Evolutionary conservation across 371 early-diverging fungal species (phyloP), one percentile per base, ranked within the genome.

Genomic region (Amoeboaphelidium protococcarum): DNA sequence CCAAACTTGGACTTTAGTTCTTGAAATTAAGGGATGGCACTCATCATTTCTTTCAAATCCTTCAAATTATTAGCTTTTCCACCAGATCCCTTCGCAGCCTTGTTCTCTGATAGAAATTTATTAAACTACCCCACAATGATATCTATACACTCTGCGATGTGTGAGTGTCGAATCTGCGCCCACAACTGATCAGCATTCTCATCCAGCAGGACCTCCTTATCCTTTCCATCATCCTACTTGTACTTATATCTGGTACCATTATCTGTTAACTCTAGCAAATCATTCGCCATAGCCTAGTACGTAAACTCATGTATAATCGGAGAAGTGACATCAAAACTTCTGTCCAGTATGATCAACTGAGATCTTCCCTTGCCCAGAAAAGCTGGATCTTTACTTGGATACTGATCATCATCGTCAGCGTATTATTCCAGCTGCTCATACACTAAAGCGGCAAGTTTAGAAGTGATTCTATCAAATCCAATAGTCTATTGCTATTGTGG

Each of bases 241-340:
- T 52, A 24, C 57, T 46, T 25, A 52, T 56, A 60, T 47, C 62
- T 64, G 23, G 55, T 27, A 41, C 79, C 76, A 31, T 16, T 16
- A 49, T 78, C 70, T 54, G 78, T 75, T 16, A 82, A 67, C 16
- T 67, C 62, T n/a, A 87, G 53, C 27, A 87, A 57, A 55, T 95
- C 94, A 44, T 82, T 74, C 13, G 76, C 72, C 76, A 87, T 81
- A 2, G 91, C 85, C 60, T 92, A 88, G 52, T 88, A 92, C 0
- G 89, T 82, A 40, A 92, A 83, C 53, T 87, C 82, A 60, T 91
- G 94, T 24, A 91, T 56, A 20, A 91, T 61, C 1, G 96, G 90
- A 3, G 86, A 67, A 45, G 68, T 59, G 26, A 75, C 63, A 61
- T 95, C 96, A 42, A 85, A 65, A 1, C 81, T 73, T 47, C 96